A percentile compares a stretch with the other conserved stretches of the same genome.
Conservation (phyloP, 2,329 filamentous ascomycete species). For the Aureobasidium subglaciale region DNA sequence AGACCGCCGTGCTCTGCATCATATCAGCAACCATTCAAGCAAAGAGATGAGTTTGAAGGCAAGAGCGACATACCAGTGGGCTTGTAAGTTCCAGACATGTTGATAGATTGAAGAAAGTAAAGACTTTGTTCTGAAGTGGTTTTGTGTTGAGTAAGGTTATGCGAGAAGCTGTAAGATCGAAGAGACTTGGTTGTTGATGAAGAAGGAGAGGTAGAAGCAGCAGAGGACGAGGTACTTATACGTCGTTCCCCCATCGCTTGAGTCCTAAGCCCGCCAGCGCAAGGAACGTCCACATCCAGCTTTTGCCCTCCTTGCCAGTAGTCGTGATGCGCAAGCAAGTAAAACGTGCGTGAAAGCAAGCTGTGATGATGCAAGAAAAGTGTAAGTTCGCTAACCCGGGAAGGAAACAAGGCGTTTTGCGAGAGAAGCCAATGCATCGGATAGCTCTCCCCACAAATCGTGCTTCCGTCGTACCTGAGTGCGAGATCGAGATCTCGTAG, state of each 20-base stretch:
- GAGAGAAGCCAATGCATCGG: no score
- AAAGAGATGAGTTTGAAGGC: background rate
- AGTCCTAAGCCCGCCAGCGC: no score
- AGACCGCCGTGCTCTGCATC: constrained; percentile 36
- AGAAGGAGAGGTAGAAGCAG: constrained; percentile 1
- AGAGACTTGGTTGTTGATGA: background rate
- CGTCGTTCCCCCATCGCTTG: background rate
- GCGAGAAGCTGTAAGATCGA: constrained; percentile 10
- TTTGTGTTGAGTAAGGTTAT: constrained; percentile 11
- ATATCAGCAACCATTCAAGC: constrained; percentile 1
- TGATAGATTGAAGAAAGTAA: constrained; percentile 17
- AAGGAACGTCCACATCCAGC: no score
- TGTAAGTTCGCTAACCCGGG: background rate
- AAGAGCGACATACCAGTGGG: constrained; percentile 25
- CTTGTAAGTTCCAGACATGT: constrained; percentile 31
- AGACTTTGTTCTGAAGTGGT: constrained; percentile 13
- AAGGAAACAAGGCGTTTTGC: no score
- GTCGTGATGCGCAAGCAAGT: background rate
- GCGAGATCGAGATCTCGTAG: constrained; percentile 3
- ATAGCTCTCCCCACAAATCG: constrained; percentile 3
- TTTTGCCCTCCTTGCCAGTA: background rate
- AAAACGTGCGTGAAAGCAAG: background rate
- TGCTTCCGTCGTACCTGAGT: constrained; percentile 3
- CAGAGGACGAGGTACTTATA: constrained; percentile 13
- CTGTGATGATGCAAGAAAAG: constrained; percentile 2